Evolutionary conservation across 2,329 filamentous ascomycete genomes (phyloP).

Genomic region (Diaporthe amygdali): DNA sequence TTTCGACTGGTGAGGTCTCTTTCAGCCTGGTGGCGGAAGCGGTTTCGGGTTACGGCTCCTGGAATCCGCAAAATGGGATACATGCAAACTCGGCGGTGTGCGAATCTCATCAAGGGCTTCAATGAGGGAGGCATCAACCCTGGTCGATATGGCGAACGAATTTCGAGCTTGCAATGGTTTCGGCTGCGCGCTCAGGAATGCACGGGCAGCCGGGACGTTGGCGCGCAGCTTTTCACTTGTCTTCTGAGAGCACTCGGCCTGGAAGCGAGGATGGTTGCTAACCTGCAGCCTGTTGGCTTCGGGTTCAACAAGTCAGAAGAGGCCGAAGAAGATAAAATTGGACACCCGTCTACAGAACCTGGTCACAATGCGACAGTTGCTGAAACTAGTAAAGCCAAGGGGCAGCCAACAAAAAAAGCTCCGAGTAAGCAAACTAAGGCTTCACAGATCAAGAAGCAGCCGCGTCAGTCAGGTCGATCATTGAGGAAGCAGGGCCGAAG

Average conservation of each 20-base stretch:
- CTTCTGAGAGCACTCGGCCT: conserved; percentile 80
- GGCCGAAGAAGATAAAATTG: conserved; percentile 58
- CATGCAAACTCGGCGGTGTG: conserved; percentile 75
- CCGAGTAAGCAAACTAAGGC: conserved; percentile 28
- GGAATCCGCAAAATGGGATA: conserved; percentile 91
- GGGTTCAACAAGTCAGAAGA: conserved; percentile 90
- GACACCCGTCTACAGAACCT: conserved; percentile 25
- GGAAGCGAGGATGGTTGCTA: conserved; percentile 83
- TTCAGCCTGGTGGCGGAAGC: conserved; percentile 86
- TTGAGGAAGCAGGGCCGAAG: conserved; percentile 13
- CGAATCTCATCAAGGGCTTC: conserved; percentile 75
- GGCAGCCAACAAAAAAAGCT: conserved; percentile 25
- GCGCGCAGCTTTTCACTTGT: conserved; percentile 88
- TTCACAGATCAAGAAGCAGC: neutral
- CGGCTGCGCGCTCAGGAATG: conserved; percentile 71
- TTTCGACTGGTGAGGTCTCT: conserved; percentile 77
- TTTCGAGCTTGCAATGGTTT: conserved; percentile 72
- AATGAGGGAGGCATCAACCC: conserved; percentile 66
- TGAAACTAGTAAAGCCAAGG: conserved; percentile 26
- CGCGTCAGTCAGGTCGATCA: neutral
- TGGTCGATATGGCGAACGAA: conserved; percentile 76
- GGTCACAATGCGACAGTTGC: conserved; percentile 4
- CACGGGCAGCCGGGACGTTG: conserved; percentile 84
- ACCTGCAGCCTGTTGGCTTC: conserved; percentile 85
- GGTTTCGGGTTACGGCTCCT: conserved; percentile 78